A percentile compares a stretch with the other conserved stretches of the same genome.
Conservation (phyloP, 768 basidiomycete species). For the Tricholoma bakamatsutake region DNA sequence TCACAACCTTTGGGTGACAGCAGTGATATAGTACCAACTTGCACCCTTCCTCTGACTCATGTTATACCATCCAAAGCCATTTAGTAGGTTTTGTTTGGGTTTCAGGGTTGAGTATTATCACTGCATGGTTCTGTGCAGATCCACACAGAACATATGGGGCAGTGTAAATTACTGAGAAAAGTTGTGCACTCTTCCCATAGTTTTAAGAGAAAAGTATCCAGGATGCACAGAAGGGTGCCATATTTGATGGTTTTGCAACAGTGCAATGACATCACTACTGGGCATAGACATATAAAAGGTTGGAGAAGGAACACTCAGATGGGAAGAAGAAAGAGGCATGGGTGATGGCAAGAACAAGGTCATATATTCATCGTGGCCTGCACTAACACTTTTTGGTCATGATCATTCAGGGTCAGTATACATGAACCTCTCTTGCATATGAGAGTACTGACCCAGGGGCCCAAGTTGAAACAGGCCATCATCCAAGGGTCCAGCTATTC, state of each 20-base stretch:
- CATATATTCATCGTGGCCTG: constrained; percentile 18
- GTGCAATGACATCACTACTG: constrained; percentile 25
- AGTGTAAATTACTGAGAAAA: too few relatives aligned
- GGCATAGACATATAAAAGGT: constrained; percentile 26
- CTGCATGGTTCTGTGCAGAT: too few relatives aligned
- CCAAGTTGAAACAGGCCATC: constrained; percentile 16
- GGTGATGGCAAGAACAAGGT: constrained; percentile 10
- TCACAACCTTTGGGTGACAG: too few relatives aligned
- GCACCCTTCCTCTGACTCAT: too few relatives aligned
- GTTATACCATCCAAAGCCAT: too few relatives aligned
- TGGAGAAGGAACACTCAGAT: constrained; percentile 22
- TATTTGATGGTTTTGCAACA: neutral
- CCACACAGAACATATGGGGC: too few relatives aligned
- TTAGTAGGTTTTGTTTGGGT: too few relatives aligned
- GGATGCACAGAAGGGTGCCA: constrained; percentile 20
- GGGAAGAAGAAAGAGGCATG: constrained; percentile 4
- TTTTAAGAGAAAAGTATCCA: too few relatives aligned
- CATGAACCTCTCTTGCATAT: constrained; percentile 29
- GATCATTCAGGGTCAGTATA: constrained; percentile 17
- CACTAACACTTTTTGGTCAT: constrained; percentile 21
- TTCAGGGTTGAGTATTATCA: too few relatives aligned
- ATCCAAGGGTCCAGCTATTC: constrained; percentile 1
- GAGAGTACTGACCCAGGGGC: constrained; percentile 27
- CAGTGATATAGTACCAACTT: too few relatives aligned
- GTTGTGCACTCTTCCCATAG: too few relatives aligned